Evolutionary conservation across 2,329 filamentous ascomycete genomes (phyloP), one percentile per base, ranked within the genome.

Genomic region (Xylaria arbuscula): DNA sequence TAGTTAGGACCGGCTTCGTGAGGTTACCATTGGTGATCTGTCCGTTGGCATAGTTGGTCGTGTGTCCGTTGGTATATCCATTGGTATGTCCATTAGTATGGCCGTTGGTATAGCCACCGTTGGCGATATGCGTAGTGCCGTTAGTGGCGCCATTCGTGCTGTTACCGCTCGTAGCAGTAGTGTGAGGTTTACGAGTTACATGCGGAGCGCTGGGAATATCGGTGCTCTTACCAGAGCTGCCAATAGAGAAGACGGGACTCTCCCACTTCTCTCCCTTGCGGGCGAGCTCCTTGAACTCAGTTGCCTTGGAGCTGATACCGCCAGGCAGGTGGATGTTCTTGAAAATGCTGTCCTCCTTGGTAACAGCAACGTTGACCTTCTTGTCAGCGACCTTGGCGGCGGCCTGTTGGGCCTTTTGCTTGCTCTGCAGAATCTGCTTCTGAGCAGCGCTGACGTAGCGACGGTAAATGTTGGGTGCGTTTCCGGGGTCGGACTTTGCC

Each of bases 231-330:
- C 87, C 84, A 11, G 94, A 94, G 51, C 83, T 87, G 56, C 96
- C 95, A 74, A 98, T 91, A 68, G 89, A 91, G 84, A 99, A 99
- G 76, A 99, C 89, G 10, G 95, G 93, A 69, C 92, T 97, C 85
- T 97, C 92, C 96, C 96, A 99, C 80, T 90, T 91, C 64, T 97
- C 92, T 61, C 96, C 96, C 88, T 96, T 93, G 73, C 85, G 85
- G 9, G 95, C 93, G 66, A 97, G 86, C 24, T 98, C 89, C 83
- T 90, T 93, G 87, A 97, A 98, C 81, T 97, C 93, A 28, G 93
- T 97, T 10, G 95, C 94, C 88, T 97, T 98, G 83, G 89, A 90
- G 74, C 92, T 96, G 79, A 98, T 95, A 64, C 94, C 94, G 38
- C 92, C 92, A 32, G 94, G 94, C 6, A 99, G 86, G 66, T 90